Evolutionary conservation across 768 basidiomycete species (phyloP), one percentile per base, ranked within the genome.

Genomic region (Lentinula edodes): DNA sequence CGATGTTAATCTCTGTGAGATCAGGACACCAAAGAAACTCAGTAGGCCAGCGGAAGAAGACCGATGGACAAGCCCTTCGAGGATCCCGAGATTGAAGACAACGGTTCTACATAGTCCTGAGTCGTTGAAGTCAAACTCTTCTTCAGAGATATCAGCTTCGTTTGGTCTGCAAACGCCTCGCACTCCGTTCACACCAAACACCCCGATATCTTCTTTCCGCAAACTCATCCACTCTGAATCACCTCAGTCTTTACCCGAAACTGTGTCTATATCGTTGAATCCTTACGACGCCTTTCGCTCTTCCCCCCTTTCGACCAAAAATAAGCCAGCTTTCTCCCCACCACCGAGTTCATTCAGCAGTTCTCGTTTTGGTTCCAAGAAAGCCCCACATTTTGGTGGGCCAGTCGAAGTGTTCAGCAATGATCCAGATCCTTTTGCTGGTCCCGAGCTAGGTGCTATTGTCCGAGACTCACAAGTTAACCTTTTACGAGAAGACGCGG

Each of bases 341-440:
- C 55, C 55, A 28, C 41, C 55, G 23, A 23, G 13, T 12, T 56
- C 55, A 43, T 56, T 56, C 39, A 56, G 15, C 39, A 43, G 20
- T 56, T 43, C 55, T 41, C 39, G 39, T 36, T 38, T 41, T 10
- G 5, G 6, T 5, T 56, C 41, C 13, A 43, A 32, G 39, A 34
- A 28, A 32, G 3, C 18, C 23, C 9, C 28, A 28, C 28, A 15
- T 7, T 32, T 56, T 15, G 10, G 41, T 28, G 38, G 39, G 41
- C 46, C 46, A 1, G 5, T 34, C 10, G 58, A 51, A 28, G 45
- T 46, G n/a, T 59, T 42, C 18, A 41, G 43, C 16, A 16, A 56
- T 32, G 38, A 58, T 15, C 41, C 39, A n/a, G 56, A 58, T 35
- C 58, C 58, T 7, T 59, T 59, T 28, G 58, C 58, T 12, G 58